Conservation (phyloP, 345 rosid species). For the Adansonia digitata region DNA sequence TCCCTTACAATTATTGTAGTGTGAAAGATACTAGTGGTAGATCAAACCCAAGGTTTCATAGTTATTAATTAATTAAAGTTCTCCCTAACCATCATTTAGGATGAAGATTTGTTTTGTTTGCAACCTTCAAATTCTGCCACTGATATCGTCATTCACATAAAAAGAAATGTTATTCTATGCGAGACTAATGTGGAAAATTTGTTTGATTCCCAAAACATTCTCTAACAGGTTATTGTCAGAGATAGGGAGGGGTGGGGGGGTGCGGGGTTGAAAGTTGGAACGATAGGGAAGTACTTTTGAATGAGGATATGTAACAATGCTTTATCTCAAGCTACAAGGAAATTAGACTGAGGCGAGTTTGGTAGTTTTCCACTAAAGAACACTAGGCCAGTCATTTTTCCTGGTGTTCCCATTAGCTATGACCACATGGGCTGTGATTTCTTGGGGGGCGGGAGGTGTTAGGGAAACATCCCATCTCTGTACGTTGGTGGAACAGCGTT, state of each 20-base stretch:
- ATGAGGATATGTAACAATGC: not conserved
- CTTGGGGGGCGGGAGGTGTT: slow-evolving; percentile 6
- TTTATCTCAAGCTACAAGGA: slow-evolving; percentile 3
- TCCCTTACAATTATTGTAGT: not conserved
- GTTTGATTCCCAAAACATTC: not conserved
- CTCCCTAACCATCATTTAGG: not conserved
- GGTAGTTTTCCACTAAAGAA: slow-evolving; percentile 34
- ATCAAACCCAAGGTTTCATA: not conserved
- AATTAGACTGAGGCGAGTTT: slow-evolving; percentile 13
- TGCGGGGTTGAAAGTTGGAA: slow-evolving; percentile 18
- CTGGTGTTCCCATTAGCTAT: slow-evolving; percentile 11
- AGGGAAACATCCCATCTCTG: not conserved
- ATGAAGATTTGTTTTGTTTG: not conserved
- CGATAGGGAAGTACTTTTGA: slow-evolving; percentile 3
- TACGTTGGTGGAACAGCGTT: not conserved
- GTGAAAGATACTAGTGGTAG: not conserved
- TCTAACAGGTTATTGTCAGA: not conserved
- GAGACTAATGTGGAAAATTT: slow-evolving; percentile 5
- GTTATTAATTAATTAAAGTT: not conserved
- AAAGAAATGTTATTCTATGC: not conserved
- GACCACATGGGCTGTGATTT: slow-evolving; percentile 13
- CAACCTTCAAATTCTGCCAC: too few species aligned
- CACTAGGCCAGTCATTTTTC: slow-evolving; percentile 11
- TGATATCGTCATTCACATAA: not conserved
- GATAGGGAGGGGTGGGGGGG: not conserved